Base-by-base conservation (phyloP, 768 basidiomycete species). In the Tulasnella sp. region DNA sequence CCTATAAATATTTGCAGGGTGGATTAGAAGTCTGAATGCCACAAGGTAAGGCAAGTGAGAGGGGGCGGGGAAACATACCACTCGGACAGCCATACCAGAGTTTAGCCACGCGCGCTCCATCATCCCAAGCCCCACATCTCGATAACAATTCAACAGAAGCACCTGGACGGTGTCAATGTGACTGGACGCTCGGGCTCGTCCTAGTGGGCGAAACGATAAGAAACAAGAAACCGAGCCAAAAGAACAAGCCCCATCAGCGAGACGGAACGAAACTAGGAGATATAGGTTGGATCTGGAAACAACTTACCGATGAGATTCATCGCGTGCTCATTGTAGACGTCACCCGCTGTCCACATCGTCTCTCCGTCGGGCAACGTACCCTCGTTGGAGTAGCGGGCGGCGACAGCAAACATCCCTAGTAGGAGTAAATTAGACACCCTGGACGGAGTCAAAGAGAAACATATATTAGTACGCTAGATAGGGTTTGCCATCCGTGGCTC, bases 71-170 rank as follows among this genome's bases (percentile, higher is more conserved):
- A n/a, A 46, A 57, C 55, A 27, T 44, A 64, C 69, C 88, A 92
- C 91, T n/a, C 91, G 78, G 38, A 92, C 83, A 0, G 85, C 89
- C 84, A 89, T 87, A 10, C 90, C 89, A 19, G 83, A 78, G 66
- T 85, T 89, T 9, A 82, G 78, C 91, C 90, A 93, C 30, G 87
- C 84, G 69, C 85, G 81, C 7, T 85, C 84, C 89, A 92, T 93
- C 81, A 46, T 87, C 34, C 69, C 91, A 60, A 91, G 86, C 2
- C 91, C 91, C 43, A 90, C 78, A 70, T 93, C 89, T 7, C 90
- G 77, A 67, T 86, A 92, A 5, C 84, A 85, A 72, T 92, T 77
- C 9, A 93, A 76, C 9, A 93, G 75, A 19, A 92, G 71, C 4
- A 89, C 82, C 67, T 91, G 88, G 49, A 83, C 83, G 0, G 86